Percentiles rank a stretch among this genome's conserved stretches.
Conservation (phyloP, 2,329 filamentous ascomycete genomes). For the Malbranchea zuffiana region DNA sequence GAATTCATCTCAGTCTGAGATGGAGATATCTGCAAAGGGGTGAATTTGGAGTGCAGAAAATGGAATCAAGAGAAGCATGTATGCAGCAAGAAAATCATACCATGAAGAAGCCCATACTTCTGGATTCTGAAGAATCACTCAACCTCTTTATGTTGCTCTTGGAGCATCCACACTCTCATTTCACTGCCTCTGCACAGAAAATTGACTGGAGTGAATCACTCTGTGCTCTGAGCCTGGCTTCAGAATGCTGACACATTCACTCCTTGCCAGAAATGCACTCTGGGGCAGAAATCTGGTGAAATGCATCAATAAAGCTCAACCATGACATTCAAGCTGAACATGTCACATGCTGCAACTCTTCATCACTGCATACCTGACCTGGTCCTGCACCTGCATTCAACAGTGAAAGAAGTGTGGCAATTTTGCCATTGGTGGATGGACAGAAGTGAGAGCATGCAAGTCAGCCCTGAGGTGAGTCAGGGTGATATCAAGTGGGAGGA, state of each 20-base stretch:
- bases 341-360: neutral
- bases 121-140: conserved; percentile 2
- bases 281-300: neutral
- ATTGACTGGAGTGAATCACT: conserved; percentile 2
- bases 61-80: conserved; percentile 1
- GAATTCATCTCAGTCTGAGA: conserved; percentile 1
- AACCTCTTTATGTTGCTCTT: conserved; percentile 1
- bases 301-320: conserved; percentile 1
- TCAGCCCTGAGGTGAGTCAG: neutral
- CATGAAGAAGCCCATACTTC: neutral
- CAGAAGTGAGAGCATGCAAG: neutral
- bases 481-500: neutral
- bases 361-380: neutral
- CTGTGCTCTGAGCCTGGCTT: neutral
- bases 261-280: neutral
- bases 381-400: too few species aligned
- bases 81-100: neutral
- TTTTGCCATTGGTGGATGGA: conserved; percentile 5
- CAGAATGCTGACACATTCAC: conserved; percentile 1
- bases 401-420: neutral
- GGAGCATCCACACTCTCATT: neutral
- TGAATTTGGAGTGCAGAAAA: neutral
- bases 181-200: neutral
- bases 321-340: neutral
- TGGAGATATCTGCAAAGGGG: neutral